A percentile compares a stretch with the other conserved stretches of the same genome.
Conservation (phyloP, 2,329 filamentous ascomycete species). For the Fusarium pseudograminearum region DNA sequence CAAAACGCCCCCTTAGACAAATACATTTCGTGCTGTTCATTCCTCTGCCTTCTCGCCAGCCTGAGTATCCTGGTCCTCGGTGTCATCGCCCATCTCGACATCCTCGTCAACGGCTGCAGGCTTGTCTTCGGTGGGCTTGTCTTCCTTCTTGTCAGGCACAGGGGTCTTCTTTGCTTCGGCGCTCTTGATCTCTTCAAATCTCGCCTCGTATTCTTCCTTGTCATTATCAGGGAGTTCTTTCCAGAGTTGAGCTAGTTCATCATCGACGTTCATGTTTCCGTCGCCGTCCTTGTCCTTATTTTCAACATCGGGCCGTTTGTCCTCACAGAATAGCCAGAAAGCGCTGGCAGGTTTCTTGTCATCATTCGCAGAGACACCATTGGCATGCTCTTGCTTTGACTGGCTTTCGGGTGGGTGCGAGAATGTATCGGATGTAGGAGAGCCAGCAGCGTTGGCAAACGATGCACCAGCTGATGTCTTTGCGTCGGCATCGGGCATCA, state of each 20-base stretch:
- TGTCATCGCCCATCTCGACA: constrained; percentile 63
- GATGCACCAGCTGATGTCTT: constrained; percentile 56
- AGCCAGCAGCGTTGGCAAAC: constrained; percentile 62
- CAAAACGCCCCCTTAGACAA: constrained; percentile 43
- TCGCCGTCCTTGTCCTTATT: constrained; percentile 57
- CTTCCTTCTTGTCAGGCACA: constrained; percentile 43
- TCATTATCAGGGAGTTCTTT: constrained; percentile 63
- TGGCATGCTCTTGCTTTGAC: constrained; percentile 52
- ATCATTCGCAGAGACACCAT: constrained; percentile 56
- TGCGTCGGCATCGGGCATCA: constrained; percentile 59
- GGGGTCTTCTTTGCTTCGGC: constrained; percentile 45
- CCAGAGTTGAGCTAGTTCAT: constrained; percentile 67
- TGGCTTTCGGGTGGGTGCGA: constrained; percentile 50
- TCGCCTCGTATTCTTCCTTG: constrained; percentile 62
- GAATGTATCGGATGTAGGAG: constrained; percentile 64
- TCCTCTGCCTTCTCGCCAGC: constrained; percentile 53
- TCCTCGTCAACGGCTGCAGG: constrained; percentile 59
- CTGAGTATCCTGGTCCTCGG: constrained; percentile 56
- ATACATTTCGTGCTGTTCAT: constrained; percentile 35
- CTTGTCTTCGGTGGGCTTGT: constrained; percentile 48
- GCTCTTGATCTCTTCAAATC: constrained; percentile 40
- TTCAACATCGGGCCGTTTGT: constrained; percentile 59
- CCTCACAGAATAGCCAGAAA: constrained; percentile 68
- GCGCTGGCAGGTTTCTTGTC: constrained; percentile 61
- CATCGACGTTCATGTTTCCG: constrained; percentile 59